These are phyloP conservation scores for Pseudogymnoascus sp. DNA, from an alignment of 2,329 filamentous ascomycete genomes.

Conservation along the genomic window DNA sequence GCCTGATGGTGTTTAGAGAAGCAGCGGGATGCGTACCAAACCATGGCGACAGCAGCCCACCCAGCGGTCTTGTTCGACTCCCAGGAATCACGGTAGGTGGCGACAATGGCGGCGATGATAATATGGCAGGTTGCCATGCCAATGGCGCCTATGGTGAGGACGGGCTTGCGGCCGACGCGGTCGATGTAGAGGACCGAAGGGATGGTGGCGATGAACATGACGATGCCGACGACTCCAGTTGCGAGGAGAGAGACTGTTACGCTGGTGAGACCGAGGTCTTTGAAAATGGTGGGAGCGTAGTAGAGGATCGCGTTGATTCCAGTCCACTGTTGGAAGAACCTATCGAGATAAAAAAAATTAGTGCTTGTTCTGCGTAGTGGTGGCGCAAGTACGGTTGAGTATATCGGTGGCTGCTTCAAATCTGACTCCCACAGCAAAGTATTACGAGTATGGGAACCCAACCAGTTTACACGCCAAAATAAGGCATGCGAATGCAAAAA, in stretches of 20 bases:
- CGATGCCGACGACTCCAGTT: conserved; percentile 63
- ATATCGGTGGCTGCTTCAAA: background rate
- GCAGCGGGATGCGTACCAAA: conserved; percentile 61
- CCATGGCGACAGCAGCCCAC: conserved; percentile 58
- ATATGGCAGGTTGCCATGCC: conserved; percentile 63
- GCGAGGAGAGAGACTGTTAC: conserved; percentile 51
- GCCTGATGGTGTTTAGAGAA: conserved; percentile 22
- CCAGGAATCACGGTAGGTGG: conserved; percentile 53
- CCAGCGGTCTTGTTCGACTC: conserved; percentile 49
- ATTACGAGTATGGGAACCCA: background rate
- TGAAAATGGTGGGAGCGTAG: conserved; percentile 36
- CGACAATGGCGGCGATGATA: conserved; percentile 62
- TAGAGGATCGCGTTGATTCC: conserved; percentile 35
- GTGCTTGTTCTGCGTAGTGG: background rate
- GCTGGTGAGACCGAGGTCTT: conserved; percentile 34
- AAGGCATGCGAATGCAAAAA: background rate
- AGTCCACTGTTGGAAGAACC: conserved; percentile 46
- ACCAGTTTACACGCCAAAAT: background rate
- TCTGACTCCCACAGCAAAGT: background rate
- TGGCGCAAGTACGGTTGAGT: background rate
- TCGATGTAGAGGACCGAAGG: conserved; percentile 60
- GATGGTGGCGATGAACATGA: conserved; percentile 60
- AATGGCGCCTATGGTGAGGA: conserved; percentile 54
- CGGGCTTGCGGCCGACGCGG: conserved; percentile 52
- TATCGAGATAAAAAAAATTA: background rate